These are phyloP conservation scores for Aspergillus hancockii DNA, from an alignment of 495 filamentous ascomycete genomes.

Conservation along the genomic window DNA sequence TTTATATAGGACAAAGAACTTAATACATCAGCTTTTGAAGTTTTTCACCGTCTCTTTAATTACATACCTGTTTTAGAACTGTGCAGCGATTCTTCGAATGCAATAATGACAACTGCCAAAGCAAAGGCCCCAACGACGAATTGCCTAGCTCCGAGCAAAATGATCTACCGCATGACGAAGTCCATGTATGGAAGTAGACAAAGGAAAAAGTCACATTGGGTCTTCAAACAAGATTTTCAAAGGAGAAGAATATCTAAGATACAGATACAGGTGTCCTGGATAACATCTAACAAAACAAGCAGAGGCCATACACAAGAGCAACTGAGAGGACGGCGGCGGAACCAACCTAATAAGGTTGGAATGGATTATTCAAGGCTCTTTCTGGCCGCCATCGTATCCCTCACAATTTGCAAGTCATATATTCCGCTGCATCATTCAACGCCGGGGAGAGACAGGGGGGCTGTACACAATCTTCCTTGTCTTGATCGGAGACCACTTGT, in stretches of 20 bases:
- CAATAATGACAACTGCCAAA: neutral
- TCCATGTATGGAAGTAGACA: slow-evolving; percentile 27
- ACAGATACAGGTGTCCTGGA: slow-evolving; percentile 51
- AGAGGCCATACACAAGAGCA: slow-evolving; percentile 37
- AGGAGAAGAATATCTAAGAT: slow-evolving; percentile 51
- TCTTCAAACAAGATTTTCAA: slow-evolving; percentile 43
- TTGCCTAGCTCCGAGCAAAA: neutral
- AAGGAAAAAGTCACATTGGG: slow-evolving; percentile 41
- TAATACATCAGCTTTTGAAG: slow-evolving; percentile 2
- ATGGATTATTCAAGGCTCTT: slow-evolving; percentile 34
- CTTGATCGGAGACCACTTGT: slow-evolving; percentile 98
- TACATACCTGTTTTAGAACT: neutral
- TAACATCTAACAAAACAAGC: slow-evolving; percentile 49
- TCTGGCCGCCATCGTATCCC: slow-evolving; percentile 29
- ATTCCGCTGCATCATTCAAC: slow-evolving; percentile 37
- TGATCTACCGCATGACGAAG: neutral
- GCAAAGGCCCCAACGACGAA: neutral
- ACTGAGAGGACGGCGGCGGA: slow-evolving; percentile 30
- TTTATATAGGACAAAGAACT: neutral
- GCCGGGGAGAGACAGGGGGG: slow-evolving; percentile 58
- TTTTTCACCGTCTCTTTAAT: neutral
- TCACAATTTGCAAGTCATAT: slow-evolving; percentile 40
- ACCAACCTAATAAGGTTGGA: slow-evolving; percentile 30
- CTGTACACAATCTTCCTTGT: slow-evolving; percentile 88
- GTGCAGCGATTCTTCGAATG: neutral